phyloP scores from a whole-genome alignment of 306 rosid species.

The Sindora glabra region DNA sequence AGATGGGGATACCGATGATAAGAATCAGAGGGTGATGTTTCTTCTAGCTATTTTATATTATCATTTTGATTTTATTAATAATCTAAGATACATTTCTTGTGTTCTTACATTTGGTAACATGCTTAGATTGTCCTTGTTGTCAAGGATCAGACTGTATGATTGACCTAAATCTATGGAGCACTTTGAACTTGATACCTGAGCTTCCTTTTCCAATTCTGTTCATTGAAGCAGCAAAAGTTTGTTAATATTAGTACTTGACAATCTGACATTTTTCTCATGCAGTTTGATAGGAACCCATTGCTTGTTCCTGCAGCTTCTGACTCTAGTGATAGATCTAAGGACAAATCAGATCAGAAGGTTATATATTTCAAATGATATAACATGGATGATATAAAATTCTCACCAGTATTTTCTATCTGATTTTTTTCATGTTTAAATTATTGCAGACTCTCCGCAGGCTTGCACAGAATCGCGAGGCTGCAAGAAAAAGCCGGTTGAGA shows the following conservation, averaged over 20 bases:
- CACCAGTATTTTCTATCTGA: neutral
- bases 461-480: constrained; percentile 99
- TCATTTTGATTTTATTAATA: neutral
- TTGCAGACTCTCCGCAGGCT: constrained; percentile 90
- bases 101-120: no score
- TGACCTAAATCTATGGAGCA: neutral
- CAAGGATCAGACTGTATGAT: neutral
- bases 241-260: neutral
- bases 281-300: constrained; percentile 62
- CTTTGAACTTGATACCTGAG: neutral
- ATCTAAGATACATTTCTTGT: no score
- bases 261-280: constrained; percentile 29
- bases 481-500: constrained; percentile 91
- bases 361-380: neutral
- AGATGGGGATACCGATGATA: constrained; percentile 92
- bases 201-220: neutral
- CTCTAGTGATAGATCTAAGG: constrained; percentile 91
- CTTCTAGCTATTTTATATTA: constrained; percentile 6
- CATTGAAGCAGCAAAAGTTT: neutral
- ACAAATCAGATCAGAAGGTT: constrained; percentile 95
- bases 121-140: no score
- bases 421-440: constrained; percentile 9
- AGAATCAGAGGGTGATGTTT: constrained; percentile 66
- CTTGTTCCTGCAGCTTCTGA: constrained; percentile 57
- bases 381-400: constrained; percentile 2